Evolutionary conservation across 2,329 filamentous ascomycete genomes (phyloP).

Genomic region (Tolypocladium album): DNA sequence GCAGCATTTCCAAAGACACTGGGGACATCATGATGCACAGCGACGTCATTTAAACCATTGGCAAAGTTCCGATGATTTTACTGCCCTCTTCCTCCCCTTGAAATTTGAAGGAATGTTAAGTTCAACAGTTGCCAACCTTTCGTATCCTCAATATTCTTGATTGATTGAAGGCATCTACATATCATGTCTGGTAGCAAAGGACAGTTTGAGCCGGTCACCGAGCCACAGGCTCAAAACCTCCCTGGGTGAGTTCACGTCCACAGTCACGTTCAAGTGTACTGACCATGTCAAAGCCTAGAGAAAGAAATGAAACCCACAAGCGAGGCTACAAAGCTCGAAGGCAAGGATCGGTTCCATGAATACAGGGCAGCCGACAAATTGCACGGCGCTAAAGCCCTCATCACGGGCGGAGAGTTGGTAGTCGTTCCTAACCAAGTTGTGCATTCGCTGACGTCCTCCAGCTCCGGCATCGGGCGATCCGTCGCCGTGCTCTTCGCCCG

Average conservation of each 20-base stretch:
- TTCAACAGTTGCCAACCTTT: no score
- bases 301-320: conserved; percentile 26
- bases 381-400: conserved; percentile 37
- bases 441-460: conserved; percentile 7
- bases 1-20: neutral
- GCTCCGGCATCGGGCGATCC: conserved; percentile 43
- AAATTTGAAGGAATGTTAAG: no score
- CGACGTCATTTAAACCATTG: neutral
- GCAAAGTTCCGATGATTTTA: no score
- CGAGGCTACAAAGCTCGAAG: conserved; percentile 28
- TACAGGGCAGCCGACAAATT: conserved; percentile 36
- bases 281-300: conserved; percentile 16
- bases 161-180: neutral
- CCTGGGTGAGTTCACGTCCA: conserved; percentile 19
- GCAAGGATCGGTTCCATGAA: conserved; percentile 23
- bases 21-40: neutral
- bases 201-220: conserved; percentile 21
- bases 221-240: conserved; percentile 23
- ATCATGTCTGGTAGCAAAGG: conserved; percentile 25
- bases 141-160: neutral
- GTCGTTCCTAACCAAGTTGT: neutral
- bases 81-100: no score
- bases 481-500: conserved; percentile 45
- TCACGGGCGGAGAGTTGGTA: conserved; percentile 45
- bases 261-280: neutral